A percentile compares a stretch with the other conserved stretches of the same genome.
These are phyloP conservation scores for Diplocarpon rosae DNA, from an alignment of 2,329 filamentous ascomycete species.

Conservation along the genomic window DNA sequence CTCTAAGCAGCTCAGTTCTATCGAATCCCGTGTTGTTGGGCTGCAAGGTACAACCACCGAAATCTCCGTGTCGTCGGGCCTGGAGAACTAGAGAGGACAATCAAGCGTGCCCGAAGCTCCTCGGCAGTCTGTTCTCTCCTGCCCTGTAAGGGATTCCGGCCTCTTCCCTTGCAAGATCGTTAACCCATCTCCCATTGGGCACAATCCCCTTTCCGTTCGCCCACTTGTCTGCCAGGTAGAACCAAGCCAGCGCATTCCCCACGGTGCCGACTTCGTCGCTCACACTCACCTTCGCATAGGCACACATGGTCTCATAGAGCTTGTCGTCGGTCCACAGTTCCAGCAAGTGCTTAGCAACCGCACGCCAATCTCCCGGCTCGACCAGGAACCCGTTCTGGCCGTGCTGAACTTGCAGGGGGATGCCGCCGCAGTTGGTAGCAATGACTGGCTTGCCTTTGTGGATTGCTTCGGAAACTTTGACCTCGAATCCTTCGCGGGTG, in stretches of 20 bases:
- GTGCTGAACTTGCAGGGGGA: conserved; percentile 66
- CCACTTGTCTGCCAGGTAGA: conserved; percentile 63
- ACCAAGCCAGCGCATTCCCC: conserved; percentile 65
- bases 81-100: background rate
- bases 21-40: no score
- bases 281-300: conserved; percentile 53
- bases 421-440: conserved; percentile 65
- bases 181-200: conserved; percentile 57
- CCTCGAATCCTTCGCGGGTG: conserved; percentile 73
- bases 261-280: conserved; percentile 76
- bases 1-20: no score
- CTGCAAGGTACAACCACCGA: background rate
- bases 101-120: conserved; percentile 6
- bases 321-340: conserved; percentile 54
- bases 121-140: conserved; percentile 50
- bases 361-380: conserved; percentile 55
- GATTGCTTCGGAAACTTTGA: conserved; percentile 75
- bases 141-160: conserved; percentile 47
- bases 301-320: conserved; percentile 55
- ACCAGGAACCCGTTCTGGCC: conserved; percentile 65
- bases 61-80: background rate
- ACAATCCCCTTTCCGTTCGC: conserved; percentile 42
- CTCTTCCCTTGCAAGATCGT: conserved; percentile 60
- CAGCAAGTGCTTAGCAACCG: conserved; percentile 57
- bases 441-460: conserved; percentile 73